Percentiles rank a stretch among this genome's conserved stretches.
phyloP scores from a whole-genome alignment of 2,329 filamentous ascomycete genomes.

The Nemania sp. region DNA sequence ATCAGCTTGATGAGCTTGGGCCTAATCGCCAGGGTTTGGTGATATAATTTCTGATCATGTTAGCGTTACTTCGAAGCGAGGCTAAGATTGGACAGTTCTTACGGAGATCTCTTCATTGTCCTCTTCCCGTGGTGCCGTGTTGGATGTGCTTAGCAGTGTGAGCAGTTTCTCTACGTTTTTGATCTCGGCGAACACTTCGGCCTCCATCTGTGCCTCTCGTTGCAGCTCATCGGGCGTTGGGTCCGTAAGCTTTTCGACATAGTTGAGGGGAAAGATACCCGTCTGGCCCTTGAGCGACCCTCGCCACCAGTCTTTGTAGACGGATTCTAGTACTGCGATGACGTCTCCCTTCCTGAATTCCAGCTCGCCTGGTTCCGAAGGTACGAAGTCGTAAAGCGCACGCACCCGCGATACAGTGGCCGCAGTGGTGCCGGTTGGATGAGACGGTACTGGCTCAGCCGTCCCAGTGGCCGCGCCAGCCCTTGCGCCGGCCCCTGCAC shows the following conservation, averaged over 20 bases:
- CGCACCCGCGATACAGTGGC: slow-evolving; percentile 94
- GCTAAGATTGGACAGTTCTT: slow-evolving; percentile 36
- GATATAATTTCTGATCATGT: slow-evolving; percentile 71
- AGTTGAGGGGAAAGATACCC: slow-evolving; percentile 97
- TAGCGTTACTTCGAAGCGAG: slow-evolving; percentile 34
- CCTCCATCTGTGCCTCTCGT: slow-evolving; percentile 93
- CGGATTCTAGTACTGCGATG: slow-evolving; percentile 94
- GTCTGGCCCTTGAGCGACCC: slow-evolving; percentile 92
- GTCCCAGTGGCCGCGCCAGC: slow-evolving; percentile 36
- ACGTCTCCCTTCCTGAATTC: slow-evolving; percentile 97
- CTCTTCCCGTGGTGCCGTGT: slow-evolving; percentile 76
- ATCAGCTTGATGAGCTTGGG: slow-evolving; percentile 98
- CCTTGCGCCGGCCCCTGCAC: slow-evolving; percentile 36
- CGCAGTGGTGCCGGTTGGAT: slow-evolving; percentile 85
- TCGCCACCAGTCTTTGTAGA: slow-evolving; percentile 99
- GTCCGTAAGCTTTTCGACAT: slow-evolving; percentile 95
- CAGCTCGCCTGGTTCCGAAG: slow-evolving; percentile 90
- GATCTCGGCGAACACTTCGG: slow-evolving; percentile 67
- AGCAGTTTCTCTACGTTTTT: slow-evolving; percentile 73
- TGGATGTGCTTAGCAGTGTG: slow-evolving; percentile 86
- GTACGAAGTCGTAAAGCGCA: slow-evolving; percentile 91
- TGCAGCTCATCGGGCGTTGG: slow-evolving; percentile 93
- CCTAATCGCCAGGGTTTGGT: slow-evolving; percentile 90
- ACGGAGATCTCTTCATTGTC: slow-evolving; percentile 97
- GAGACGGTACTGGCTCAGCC: slow-evolving; percentile 57